Percentiles rank a stretch among this genome's conserved stretches.
These are phyloP conservation scores for Cucumis sativus DNA, from an alignment of 306 rosid genomes.

Conservation along the genomic window DNA sequence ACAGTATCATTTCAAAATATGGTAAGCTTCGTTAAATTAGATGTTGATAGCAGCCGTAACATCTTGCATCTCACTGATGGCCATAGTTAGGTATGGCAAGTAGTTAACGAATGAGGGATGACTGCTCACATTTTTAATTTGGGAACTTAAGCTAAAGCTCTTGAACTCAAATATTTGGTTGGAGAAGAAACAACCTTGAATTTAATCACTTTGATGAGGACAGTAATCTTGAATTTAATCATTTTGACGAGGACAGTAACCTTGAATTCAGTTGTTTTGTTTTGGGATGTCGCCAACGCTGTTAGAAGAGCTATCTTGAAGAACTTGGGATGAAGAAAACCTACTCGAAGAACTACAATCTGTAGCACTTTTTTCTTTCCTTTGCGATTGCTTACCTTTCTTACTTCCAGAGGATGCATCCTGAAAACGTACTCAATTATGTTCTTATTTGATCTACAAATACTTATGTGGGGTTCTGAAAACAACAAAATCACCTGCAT, in stretches of 20 bases:
- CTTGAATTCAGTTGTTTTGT: constrained; percentile 23
- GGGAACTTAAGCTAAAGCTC: not conserved
- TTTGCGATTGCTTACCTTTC: constrained; percentile 55
- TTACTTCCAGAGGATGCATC: constrained; percentile 38
- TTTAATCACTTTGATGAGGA: constrained; percentile 1
- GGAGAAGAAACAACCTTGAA: not conserved
- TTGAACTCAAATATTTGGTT: not conserved
- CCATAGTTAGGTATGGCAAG: not conserved
- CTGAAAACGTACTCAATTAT: constrained; percentile 24
- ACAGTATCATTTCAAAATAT: not conserved
- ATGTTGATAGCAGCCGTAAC: not conserved
- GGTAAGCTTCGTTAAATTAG: not conserved
- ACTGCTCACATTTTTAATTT: not conserved
- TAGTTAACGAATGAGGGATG: not conserved
- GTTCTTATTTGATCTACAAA: not conserved
- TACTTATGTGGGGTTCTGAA: constrained; percentile 6
- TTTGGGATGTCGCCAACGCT: constrained; percentile 52
- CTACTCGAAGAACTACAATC: constrained; percentile 58
- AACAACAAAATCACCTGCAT: constrained; percentile 34
- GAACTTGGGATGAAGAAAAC: constrained; percentile 56
- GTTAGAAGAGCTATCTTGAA: constrained; percentile 64
- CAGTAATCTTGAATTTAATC: not conserved
- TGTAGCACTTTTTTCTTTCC: constrained; percentile 31
- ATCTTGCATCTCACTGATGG: not conserved
- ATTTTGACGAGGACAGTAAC: not conserved